Evolutionary conservation across 352 stramenopile species (phyloP).

Genomic region (Blastocystis sp.): DNA sequence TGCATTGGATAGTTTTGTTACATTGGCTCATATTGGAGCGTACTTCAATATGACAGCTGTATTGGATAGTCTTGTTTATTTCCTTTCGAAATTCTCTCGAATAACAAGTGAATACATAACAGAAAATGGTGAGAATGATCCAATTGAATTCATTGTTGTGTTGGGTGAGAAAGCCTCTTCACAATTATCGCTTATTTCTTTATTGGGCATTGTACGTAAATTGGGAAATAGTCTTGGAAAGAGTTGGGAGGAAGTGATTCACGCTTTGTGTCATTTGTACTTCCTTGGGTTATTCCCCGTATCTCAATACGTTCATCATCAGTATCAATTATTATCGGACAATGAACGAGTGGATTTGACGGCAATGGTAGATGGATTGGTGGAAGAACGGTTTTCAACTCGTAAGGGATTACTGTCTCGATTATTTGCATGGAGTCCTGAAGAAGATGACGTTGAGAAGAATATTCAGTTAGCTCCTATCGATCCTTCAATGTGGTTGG

Average conservation of each 20-base stretch:
- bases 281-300: conserved; percentile 57
- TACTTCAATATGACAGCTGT: conserved; percentile 49
- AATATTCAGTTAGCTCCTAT: conserved; percentile 46
- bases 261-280: conserved; percentile 49
- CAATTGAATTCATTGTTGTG: conserved; percentile 32
- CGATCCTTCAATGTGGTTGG: conserved; percentile 10
- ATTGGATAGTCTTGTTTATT: conserved; percentile 45
- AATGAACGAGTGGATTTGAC: conserved; percentile 27
- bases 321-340: conserved; percentile 28
- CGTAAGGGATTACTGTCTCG: conserved; percentile 24
- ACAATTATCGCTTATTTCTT: conserved; percentile 34
- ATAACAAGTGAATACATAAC: conserved; percentile 51
- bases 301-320: background rate
- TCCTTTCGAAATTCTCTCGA: conserved; percentile 20
- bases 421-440: conserved; percentile 41
- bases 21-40: conserved; percentile 5
- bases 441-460: conserved; percentile 25
- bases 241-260: conserved; percentile 59
- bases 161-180: conserved; percentile 18
- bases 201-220: conserved; percentile 52
- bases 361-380: conserved; percentile 37
- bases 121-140: conserved; percentile 32
- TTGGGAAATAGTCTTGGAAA: conserved; percentile 12
- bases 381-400: conserved; percentile 30
- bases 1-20: conserved; percentile 40